Conservation (phyloP, 2,329 filamentous ascomycete genomes). For the Daldinia sp. region DNA sequence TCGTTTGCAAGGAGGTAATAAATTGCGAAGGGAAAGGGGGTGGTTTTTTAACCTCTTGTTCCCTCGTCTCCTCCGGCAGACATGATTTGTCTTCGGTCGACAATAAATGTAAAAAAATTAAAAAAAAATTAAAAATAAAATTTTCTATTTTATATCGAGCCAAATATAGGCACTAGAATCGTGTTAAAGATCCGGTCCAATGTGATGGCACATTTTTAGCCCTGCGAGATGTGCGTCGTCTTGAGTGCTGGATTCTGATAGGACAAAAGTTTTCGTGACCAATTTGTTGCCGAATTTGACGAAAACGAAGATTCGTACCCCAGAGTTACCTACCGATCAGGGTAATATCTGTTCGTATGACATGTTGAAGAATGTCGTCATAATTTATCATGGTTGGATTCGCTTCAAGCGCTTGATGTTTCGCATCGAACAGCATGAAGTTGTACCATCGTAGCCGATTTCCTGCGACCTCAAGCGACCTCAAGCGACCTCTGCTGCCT, state of each 20-base stretch:
- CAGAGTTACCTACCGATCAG: constrained; percentile 23
- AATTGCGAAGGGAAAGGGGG: constrained; percentile 15
- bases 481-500: too few relatives aligned
- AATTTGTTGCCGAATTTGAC: constrained; percentile 28
- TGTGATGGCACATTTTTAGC: constrained; percentile 21
- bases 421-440: constrained; percentile 2
- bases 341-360: not conserved
- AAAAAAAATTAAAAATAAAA: too few relatives aligned
- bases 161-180: constrained; percentile 22
- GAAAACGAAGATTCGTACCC: constrained; percentile 31
- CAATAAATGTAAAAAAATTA: too few relatives aligned
- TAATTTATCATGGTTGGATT: constrained; percentile 21
- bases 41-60: not conserved
- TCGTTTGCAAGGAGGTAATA: constrained; percentile 15
- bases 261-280: constrained; percentile 28
- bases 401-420: constrained; percentile 17
- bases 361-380: constrained; percentile 19
- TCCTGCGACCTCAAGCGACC: too few relatives aligned
- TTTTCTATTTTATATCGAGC: not conserved
- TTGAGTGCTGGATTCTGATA: constrained; percentile 17
- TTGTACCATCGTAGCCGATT: not conserved
- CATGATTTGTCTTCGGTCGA: constrained; percentile 3
- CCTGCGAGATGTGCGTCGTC: constrained; percentile 16
- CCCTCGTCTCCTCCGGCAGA: not conserved
- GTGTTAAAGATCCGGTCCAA: constrained; percentile 29